Evolutionary conservation across 768 basidiomycete genomes (phyloP).

Genomic region (Calocera viscosa): DNA sequence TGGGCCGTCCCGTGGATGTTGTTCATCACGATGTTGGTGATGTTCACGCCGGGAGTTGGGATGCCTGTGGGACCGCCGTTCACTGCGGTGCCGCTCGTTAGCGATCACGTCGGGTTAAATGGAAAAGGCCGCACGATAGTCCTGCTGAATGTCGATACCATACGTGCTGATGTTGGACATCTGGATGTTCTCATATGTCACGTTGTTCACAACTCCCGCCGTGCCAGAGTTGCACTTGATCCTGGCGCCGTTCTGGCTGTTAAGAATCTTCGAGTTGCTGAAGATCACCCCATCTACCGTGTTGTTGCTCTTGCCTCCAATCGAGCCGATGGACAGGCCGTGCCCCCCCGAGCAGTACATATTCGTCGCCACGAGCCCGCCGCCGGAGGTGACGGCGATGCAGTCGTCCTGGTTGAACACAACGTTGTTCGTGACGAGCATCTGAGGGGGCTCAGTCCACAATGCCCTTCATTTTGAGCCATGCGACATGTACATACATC

Average conservation of each 20-base stretch:
- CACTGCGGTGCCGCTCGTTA: background rate
- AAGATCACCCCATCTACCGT: conserved; percentile 16
- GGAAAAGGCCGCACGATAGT: conserved; percentile 12
- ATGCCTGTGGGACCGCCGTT: conserved; percentile 16
- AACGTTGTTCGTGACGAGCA: conserved; percentile 15
- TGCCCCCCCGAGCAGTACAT: conserved; percentile 16
- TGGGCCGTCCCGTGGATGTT: conserved; percentile 15
- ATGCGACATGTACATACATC: conserved; percentile 4
- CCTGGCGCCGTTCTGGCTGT: conserved; percentile 14
- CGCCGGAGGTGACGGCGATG: conserved; percentile 15
- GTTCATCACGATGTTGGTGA: conserved; percentile 16
- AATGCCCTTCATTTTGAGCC: background rate
- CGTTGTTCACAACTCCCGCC: conserved; percentile 13
- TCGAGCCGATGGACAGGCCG: conserved; percentile 13
- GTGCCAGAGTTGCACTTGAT: conserved; percentile 18
- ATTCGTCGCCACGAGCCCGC: conserved; percentile 13
- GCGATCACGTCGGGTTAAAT: background rate
- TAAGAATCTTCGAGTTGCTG: conserved; percentile 15
- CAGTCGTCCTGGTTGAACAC: conserved; percentile 17
- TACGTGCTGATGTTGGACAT: conserved; percentile 14
- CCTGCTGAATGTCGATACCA: conserved; percentile 16
- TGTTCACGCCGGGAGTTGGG: conserved; percentile 14
- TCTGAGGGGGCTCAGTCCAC: background rate
- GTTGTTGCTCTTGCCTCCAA: conserved; percentile 17
- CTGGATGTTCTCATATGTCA: conserved; percentile 15